Conservation (phyloP, 495 filamentous ascomycete species). For the Mytilinidion resinicola region DNA sequence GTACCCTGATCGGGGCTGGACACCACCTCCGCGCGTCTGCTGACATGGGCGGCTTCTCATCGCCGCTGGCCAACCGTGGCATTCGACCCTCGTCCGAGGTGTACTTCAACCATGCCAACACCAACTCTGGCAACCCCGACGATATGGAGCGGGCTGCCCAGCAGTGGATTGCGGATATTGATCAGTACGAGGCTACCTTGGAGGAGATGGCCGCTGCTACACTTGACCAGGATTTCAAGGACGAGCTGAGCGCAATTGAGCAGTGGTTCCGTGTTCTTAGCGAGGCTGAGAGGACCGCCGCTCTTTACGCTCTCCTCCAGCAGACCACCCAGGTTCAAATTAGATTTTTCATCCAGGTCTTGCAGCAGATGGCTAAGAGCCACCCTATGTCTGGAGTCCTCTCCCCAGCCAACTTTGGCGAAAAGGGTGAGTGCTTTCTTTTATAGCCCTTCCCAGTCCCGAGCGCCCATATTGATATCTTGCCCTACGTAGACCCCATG, state of each 20-base stretch:
- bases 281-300: constrained; percentile 92
- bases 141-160: constrained; percentile 92
- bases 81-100: constrained; percentile 92
- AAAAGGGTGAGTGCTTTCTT: constrained; percentile 65
- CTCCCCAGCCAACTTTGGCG: constrained; percentile 87
- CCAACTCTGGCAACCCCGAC: constrained; percentile 62
- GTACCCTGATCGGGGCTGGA: constrained; percentile 68
- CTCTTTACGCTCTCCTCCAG: constrained; percentile 89
- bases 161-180: constrained; percentile 98
- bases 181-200: constrained; percentile 93
- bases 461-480: constrained; percentile 20
- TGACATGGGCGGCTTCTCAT: constrained; percentile 85
- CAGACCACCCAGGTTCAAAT: constrained; percentile 99
- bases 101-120: constrained; percentile 68
- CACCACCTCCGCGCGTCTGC: constrained; percentile 92
- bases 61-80: constrained; percentile 63
- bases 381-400: constrained; percentile 96
- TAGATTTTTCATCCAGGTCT: constrained; percentile 95
- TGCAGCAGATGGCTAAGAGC: constrained; percentile 97
- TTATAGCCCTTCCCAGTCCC: background rate
- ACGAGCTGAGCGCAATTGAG: constrained; percentile 96
- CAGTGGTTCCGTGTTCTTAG: constrained; percentile 98
- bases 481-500: constrained; percentile 71
- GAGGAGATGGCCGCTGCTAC: constrained; percentile 99
- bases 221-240: constrained; percentile 97